Base-by-base conservation (phyloP, 2,329 filamentous ascomycete species). In the Aureobasidium sp. region DNA sequence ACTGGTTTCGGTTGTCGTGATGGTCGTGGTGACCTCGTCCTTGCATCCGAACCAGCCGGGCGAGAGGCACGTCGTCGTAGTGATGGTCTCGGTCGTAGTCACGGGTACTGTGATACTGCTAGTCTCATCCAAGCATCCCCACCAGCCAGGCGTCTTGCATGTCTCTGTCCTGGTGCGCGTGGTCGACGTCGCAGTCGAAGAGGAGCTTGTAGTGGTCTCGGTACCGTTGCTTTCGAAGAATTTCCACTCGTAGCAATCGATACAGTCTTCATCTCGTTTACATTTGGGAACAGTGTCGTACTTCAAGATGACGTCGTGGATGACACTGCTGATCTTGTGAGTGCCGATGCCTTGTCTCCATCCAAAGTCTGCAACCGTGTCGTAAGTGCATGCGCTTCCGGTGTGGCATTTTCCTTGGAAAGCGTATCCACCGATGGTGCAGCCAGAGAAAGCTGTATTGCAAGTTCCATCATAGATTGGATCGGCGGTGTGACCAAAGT, bases 401-500 rank as follows among this genome's bases (percentile, higher is more conserved):
- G 90, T 89, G 69, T 97, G 94, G 68, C 94, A 99, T n/a, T 87
- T 82, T 14, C 91, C 89, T 75, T 99, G 91, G 80, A 99, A 83
- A 1, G 94, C 92, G 72, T 97, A 99, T 0, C 94, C 94, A 1
- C 87, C 93, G 70, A 96, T 86, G 0, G 92, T 94, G 74, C 94
- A 97, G 12, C 88, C 86, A 2, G 93, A 92, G 2, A 90, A 91
- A 2, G 90, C 90, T 36, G 89, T 90, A 70, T 96, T 97, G 76
- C 94, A 97, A 0, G 87, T 90, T 36, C 94, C 94, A 78, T 97
- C 92, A 70, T 88, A 99, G 37, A 99, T 87, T 0, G 94, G 94
- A 74, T 99, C 94, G 0, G 94, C 94, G 0, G 91, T 97, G 70
- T 97, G 92, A 4, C 94, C 94, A 72, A 97, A 93, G 74, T 99